Evolutionary conservation across 1,139 yeast genomes (phyloP).

Genomic region (Wickerhamomyces sp.): DNA sequence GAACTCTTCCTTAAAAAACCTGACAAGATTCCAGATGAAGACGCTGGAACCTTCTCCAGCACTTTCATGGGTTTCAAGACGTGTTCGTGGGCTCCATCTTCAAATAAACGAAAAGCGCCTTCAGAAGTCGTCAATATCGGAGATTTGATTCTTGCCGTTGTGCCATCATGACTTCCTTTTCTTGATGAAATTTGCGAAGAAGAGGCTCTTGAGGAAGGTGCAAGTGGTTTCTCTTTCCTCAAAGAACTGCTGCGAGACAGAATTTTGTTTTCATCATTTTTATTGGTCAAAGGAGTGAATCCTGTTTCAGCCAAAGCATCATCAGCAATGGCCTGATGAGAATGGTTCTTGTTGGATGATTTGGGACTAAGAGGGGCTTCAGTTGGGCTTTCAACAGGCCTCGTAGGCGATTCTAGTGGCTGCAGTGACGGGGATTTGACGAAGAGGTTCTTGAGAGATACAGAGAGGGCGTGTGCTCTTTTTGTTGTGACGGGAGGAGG

Average conservation of each 20-base stretch:
- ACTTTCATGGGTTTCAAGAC: slow-evolving; percentile 24
- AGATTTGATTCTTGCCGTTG: slow-evolving; percentile 15
- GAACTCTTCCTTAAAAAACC: slow-evolving; percentile 25
- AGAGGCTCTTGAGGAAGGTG: slow-evolving; percentile 22
- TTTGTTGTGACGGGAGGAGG: background rate
- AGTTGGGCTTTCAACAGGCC: background rate
- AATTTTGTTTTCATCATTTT: background rate
- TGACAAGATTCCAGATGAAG: slow-evolving; percentile 23
- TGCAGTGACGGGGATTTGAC: slow-evolving; percentile 5
- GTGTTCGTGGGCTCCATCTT: slow-evolving; percentile 34
- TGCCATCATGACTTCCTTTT: background rate
- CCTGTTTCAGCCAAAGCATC: background rate
- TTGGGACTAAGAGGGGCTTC: slow-evolving; percentile 1
- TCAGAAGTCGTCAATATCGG: slow-evolving; percentile 7
- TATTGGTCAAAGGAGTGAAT: background rate
- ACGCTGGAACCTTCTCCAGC: slow-evolving; percentile 26
- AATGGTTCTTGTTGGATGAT: background rate
- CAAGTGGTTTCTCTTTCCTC: background rate
- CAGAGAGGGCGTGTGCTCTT: slow-evolving; percentile 4
- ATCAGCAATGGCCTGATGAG: background rate
- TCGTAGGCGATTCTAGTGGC: background rate
- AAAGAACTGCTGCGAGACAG: background rate
- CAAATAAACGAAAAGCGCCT: slow-evolving; percentile 27
- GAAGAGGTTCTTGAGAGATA: slow-evolving; percentile 8
- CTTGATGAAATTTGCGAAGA: slow-evolving; percentile 9